These are phyloP conservation scores for Entonaema liquescens DNA, from an alignment of 495 filamentous ascomycete species.

Conservation along the genomic window DNA sequence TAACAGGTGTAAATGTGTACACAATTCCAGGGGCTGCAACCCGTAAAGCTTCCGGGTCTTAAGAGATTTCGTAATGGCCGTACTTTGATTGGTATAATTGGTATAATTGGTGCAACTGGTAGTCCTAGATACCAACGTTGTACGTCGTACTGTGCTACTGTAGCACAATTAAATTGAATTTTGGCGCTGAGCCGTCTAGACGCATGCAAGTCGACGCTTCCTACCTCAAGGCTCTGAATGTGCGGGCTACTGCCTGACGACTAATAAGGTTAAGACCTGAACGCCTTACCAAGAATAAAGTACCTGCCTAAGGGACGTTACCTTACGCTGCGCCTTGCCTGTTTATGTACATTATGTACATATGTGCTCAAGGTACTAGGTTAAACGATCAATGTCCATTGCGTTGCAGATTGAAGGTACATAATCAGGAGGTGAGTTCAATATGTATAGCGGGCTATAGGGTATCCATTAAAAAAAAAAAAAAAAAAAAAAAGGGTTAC, in stretches of 20 bases:
- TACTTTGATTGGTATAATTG: constrained; percentile 9
- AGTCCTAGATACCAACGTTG: constrained; percentile 5
- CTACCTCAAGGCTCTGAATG: constrained; percentile 20
- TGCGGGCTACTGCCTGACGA: constrained; percentile 13
- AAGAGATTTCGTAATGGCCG: constrained; percentile 18
- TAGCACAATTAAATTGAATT: constrained; percentile 38
- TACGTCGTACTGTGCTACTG: constrained; percentile 18
- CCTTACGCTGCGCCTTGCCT: background rate
- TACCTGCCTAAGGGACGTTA: background rate
- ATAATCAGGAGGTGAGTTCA: too few relatives aligned
- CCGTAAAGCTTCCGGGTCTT: constrained; percentile 11
- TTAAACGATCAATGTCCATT: too few relatives aligned
- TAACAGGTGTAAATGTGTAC: too few relatives aligned
- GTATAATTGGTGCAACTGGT: background rate
- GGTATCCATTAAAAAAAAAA: constrained; percentile 21
- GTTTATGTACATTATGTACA: background rate
- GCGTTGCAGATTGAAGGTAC: constrained; percentile 2
- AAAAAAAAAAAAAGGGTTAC: background rate
- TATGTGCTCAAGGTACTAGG: background rate
- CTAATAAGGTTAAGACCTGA: constrained; percentile 20
- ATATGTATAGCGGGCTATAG: background rate
- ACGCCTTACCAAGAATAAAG: constrained; percentile 9
- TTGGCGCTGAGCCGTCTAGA: constrained; percentile 36
- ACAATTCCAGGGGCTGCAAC: constrained; percentile 7
- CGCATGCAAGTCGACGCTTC: constrained; percentile 31